Conservation (phyloP, 768 basidiomycete genomes). For the Suillus occidentalis region DNA sequence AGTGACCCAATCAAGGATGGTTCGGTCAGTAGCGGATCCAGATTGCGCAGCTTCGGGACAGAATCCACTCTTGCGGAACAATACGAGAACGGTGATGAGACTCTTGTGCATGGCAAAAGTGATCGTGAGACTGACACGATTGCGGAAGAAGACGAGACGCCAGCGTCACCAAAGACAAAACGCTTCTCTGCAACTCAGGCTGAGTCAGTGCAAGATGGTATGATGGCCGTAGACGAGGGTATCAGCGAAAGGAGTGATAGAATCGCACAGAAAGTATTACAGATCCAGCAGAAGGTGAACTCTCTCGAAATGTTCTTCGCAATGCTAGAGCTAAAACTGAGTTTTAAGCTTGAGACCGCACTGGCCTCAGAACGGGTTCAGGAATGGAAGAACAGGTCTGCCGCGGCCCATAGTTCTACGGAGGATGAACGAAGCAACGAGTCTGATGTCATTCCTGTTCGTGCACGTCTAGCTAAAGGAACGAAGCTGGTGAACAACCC, state of each 20-base stretch:
- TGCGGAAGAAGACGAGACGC: constrained; percentile 54
- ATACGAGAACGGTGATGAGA: constrained; percentile 47
- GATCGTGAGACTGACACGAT: constrained; percentile 54
- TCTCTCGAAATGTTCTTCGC: neutral
- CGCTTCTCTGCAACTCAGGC: constrained; percentile 74
- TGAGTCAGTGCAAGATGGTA: constrained; percentile 70
- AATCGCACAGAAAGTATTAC: constrained; percentile 83
- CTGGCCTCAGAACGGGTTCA: constrained; percentile 55
- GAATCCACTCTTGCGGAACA: constrained; percentile 80
- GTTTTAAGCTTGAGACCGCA: constrained; percentile 68
- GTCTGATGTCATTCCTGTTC: constrained; percentile 45
- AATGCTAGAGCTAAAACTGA: constrained; percentile 8
- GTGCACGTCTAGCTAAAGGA: constrained; percentile 41
- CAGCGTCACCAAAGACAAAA: constrained; percentile 57
- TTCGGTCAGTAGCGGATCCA: constrained; percentile 26
- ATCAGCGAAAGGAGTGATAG: constrained; percentile 84
- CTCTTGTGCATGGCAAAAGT: constrained; percentile 33
- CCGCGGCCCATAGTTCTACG: constrained; percentile 24
- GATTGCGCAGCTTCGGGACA: constrained; percentile 71
- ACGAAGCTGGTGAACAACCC: constrained; percentile 33
- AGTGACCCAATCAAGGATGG: constrained; percentile 58
- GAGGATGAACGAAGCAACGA: constrained; percentile 59
- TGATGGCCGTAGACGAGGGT: constrained; percentile 84
- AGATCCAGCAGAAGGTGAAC: constrained; percentile 88
- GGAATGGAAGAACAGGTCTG: constrained; percentile 31